These are phyloP conservation scores for Logfia minima DNA, from an alignment of 129 eudicot genomes.

Conservation along the genomic window DNA sequence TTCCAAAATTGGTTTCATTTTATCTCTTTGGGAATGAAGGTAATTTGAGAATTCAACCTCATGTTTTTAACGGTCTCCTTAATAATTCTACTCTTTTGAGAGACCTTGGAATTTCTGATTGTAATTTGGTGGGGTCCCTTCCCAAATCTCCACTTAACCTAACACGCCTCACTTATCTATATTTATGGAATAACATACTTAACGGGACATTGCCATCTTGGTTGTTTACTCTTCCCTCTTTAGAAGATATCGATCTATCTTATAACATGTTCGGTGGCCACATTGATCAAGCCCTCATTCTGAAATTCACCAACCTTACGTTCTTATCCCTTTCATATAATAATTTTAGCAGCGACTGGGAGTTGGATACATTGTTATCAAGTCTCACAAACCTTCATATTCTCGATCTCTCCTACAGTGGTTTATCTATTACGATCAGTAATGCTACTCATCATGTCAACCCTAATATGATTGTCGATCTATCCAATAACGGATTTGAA, in stretches of 20 bases:
- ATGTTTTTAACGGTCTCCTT: no score
- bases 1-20: background rate
- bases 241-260: background rate
- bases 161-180: background rate
- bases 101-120: no score
- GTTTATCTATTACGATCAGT: background rate
- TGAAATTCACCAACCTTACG: background rate
- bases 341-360: background rate
- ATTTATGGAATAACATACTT: background rate
- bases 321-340: no score
- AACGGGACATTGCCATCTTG: constrained; percentile 19
- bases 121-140: constrained; percentile 15
- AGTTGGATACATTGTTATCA: background rate
- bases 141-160: constrained; percentile 23
- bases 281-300: no score
- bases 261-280: background rate
- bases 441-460: background rate
- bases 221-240: constrained; percentile 4
- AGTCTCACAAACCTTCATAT: background rate
- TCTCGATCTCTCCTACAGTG: background rate
- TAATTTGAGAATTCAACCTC: no score
- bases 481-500: constrained; percentile 22
- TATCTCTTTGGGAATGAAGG: no score
- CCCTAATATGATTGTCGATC: background rate
- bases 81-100: constrained; percentile 4